Evolutionary conservation across 148 eudicot species (phyloP).

Genomic region (Dysphania ambrosioides): DNA sequence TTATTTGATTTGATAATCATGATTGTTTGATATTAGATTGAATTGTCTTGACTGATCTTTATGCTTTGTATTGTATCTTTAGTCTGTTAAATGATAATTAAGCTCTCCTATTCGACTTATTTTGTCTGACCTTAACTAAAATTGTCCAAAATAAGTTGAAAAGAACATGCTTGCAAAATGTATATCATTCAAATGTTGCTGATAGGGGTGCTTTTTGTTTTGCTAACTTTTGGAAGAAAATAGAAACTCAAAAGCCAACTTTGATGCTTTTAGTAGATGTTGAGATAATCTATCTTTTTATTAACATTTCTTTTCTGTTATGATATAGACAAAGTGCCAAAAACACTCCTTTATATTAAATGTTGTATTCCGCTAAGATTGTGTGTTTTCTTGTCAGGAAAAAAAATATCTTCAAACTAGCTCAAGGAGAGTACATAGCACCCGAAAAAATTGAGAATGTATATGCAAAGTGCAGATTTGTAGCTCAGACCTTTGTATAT

Average conservation of each 20-base stretch:
- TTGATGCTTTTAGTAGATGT: neutral
- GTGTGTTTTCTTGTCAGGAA: conserved; percentile 47
- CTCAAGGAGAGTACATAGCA: conserved; percentile 91
- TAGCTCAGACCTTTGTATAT: conserved; percentile 75
- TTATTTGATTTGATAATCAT: neutral
- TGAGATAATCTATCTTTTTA: neutral
- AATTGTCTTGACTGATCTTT: neutral
- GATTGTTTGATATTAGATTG: neutral
- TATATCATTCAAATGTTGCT: neutral
- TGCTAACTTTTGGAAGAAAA: neutral
- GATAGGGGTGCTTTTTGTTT: neutral
- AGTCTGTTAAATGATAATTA: neutral
- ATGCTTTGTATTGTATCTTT: neutral
- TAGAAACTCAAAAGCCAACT: neutral
- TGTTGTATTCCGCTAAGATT: neutral
- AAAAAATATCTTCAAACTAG: conserved; percentile 91
- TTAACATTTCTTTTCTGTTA: neutral
- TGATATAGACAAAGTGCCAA: neutral
- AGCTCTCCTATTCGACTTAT: no score
- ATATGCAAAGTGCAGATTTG: conserved; percentile 79
- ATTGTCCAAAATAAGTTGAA: no score
- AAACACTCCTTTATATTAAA: neutral
- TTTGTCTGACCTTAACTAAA: no score
- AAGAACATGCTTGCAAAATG: no score
- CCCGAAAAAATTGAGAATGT: conserved; percentile 94